Conservation (phyloP, 2,329 filamentous ascomycete species). For the Berkeleyomyces basicola region DNA sequence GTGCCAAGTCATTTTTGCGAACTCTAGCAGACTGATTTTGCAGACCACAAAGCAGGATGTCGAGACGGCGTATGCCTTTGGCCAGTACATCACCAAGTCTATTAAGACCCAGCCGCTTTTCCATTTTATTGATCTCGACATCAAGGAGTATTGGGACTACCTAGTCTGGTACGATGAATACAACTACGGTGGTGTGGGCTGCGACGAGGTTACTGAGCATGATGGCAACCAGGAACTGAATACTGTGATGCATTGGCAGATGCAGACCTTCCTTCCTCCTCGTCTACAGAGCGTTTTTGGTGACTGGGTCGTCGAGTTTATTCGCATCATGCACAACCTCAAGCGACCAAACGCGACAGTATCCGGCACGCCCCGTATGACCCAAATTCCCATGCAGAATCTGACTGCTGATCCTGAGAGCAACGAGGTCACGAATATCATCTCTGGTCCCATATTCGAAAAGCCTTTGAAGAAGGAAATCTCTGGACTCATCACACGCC, state of each 20-base stretch:
- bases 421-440: conserved; percentile 27
- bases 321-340: conserved; percentile 78
- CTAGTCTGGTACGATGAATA: conserved; percentile 98
- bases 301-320: conserved; percentile 87
- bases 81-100: conserved; percentile 92
- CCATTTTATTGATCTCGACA: conserved; percentile 90
- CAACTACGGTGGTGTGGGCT: conserved; percentile 94
- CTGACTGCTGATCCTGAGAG: conserved; percentile 42
- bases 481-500: conserved; percentile 59
- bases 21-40: conserved; percentile 69
- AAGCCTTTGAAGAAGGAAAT: conserved; percentile 86
- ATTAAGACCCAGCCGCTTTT: conserved; percentile 93
- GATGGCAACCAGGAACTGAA: conserved; percentile 58
- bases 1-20: conserved; percentile 91
- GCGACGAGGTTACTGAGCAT: conserved; percentile 59
- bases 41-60: conserved; percentile 96
- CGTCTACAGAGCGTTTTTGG: conserved; percentile 73
- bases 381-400: conserved; percentile 40
- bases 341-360: conserved; percentile 49
- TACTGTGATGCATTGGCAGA: conserved; percentile 97
- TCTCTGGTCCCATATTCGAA: conserved; percentile 70
- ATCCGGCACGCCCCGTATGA: conserved; percentile 29
- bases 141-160: conserved; percentile 99
- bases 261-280: conserved; percentile 70
- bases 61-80: conserved; percentile 90